Evolutionary conservation across 768 basidiomycete species (phyloP), one percentile per base, ranked within the genome.

Genomic region (Boletus reticulatus): DNA sequence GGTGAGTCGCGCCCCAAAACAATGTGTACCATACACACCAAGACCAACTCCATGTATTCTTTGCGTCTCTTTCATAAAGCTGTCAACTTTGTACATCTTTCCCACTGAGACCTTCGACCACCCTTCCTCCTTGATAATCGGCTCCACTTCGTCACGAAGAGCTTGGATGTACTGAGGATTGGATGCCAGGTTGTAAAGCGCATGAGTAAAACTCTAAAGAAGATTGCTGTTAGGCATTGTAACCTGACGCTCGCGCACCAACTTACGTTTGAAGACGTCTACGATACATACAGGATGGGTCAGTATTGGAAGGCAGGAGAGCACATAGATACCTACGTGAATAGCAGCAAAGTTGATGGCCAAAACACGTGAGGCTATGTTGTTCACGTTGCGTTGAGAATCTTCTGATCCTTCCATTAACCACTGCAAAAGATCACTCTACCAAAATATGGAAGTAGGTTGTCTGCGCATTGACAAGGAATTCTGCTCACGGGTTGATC

Each of bases 351-450:
- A 62, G 48, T 65, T 67, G 39, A 58, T n/a, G 11, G 27, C 48
- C 20, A 67, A 41, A 1, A 67, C 13, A 22, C 61, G 57, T 4
- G 19, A 29, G 1, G 54, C 36, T 61, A 76, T 48, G 65, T 73
- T 22, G 19, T 52, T 44, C 6, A 52, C 16, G 6, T 61, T 27
- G 31, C 52, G 19, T 27, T 68, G 52, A 34, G 57, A 24, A 34
- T 57, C 55, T 2, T 56, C 36, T 1, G 67, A 65, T 7, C 59
- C 66, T 11, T 69, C 66, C 31, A 75, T 60, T 12, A 73, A 32
- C 73, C 73, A 76, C 4, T 58, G 55, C 12, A 76, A 51, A 43
- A 74, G 43, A 52, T 76, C 73, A 24, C 66, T 65, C 74, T 74
- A 47, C 3, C 4, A 22, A 9, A 12, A 13, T 6, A 20, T 55